phyloP scores from a whole-genome alignment of 2,329 filamentous ascomycete genomes.

The Pseudogymnoascus sp. region DNA sequence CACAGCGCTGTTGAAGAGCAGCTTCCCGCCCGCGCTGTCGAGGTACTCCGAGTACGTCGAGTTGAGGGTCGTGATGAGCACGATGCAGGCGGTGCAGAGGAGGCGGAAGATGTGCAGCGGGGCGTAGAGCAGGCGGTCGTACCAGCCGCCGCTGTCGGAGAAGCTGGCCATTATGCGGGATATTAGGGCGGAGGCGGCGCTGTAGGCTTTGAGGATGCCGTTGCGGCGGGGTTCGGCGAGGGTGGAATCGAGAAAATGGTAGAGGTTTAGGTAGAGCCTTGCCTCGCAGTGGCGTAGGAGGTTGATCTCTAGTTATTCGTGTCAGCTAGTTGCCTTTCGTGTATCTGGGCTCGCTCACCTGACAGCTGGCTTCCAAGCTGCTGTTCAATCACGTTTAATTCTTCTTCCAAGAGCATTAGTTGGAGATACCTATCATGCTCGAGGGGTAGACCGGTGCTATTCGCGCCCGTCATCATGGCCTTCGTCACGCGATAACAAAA shows the following conservation, averaged over 20 bases:
- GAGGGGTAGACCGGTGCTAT: background rate
- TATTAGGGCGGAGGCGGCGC: constrained; percentile 10
- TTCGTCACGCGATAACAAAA: constrained; percentile 10
- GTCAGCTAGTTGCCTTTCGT: background rate
- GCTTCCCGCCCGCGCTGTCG: constrained; percentile 3
- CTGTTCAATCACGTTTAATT: background rate
- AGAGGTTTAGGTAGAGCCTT: constrained; percentile 19
- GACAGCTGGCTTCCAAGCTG: background rate
- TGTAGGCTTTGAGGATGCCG: constrained; percentile 13
- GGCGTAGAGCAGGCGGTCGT: constrained; percentile 9
- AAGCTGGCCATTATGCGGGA: background rate
- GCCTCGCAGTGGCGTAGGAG: constrained; percentile 15
- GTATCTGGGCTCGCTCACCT: background rate
- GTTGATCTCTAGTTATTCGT: background rate
- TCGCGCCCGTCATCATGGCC: background rate
- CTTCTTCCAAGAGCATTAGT: background rate
- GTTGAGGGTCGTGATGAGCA: constrained; percentile 12
- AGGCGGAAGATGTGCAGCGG: constrained; percentile 7
- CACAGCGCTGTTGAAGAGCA: constrained; percentile 8
- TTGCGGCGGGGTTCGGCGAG: background rate
- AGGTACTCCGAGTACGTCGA: constrained; percentile 14
- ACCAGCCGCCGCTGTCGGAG: background rate
- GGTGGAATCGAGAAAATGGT: constrained; percentile 19
- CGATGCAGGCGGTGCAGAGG: constrained; percentile 6
- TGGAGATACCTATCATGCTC: background rate